A percentile compares a stretch with the other conserved stretches of the same genome.
Evolutionary conservation across 1,284 basidiomycete genomes (phyloP).

Genomic region (Naganishia albida): DNA sequence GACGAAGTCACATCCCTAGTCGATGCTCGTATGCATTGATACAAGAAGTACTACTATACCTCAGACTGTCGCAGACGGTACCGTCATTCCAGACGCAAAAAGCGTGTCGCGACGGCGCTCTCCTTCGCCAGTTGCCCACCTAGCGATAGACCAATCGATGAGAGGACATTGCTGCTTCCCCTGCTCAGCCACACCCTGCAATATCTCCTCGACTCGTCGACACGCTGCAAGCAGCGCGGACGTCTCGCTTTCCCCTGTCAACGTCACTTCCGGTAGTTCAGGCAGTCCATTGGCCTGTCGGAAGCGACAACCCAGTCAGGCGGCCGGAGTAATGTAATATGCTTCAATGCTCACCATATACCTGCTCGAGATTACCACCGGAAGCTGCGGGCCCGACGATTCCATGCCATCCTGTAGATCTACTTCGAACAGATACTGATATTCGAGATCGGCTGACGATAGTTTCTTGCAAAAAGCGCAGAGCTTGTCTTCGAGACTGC

Average conservation of each 20-base stretch:
- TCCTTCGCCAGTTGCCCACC: not conserved
- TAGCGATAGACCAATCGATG: slow-evolving; percentile 18
- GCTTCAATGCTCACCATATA: slow-evolving; percentile 1
- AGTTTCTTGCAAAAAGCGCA: slow-evolving; percentile 6
- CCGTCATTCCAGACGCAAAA: slow-evolving; percentile 16
- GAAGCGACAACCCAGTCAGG: not conserved
- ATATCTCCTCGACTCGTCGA: slow-evolving; percentile 14
- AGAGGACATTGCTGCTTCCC: slow-evolving; percentile 1
- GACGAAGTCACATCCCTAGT: too few relatives aligned
- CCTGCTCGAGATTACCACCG: slow-evolving; percentile 20
- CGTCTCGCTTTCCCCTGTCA: not conserved
- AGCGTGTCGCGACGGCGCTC: not conserved
- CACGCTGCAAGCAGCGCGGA: not conserved
- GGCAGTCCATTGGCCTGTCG: slow-evolving; percentile 7
- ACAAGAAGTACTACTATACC: too few relatives aligned
- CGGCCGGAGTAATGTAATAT: not conserved
- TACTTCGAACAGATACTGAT: slow-evolving; percentile 20
- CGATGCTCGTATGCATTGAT: too few relatives aligned
- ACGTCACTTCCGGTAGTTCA: slow-evolving; percentile 1
- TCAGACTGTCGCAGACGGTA: too few relatives aligned
- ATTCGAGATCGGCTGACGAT: slow-evolving; percentile 4
- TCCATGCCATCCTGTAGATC: slow-evolving; percentile 8
- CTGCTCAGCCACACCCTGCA: not conserved
- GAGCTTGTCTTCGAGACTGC: slow-evolving; percentile 11
- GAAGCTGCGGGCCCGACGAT: not conserved